phyloP scores from a whole-genome alignment of 257 asterid species.

The Primulina eburnea region DNA sequence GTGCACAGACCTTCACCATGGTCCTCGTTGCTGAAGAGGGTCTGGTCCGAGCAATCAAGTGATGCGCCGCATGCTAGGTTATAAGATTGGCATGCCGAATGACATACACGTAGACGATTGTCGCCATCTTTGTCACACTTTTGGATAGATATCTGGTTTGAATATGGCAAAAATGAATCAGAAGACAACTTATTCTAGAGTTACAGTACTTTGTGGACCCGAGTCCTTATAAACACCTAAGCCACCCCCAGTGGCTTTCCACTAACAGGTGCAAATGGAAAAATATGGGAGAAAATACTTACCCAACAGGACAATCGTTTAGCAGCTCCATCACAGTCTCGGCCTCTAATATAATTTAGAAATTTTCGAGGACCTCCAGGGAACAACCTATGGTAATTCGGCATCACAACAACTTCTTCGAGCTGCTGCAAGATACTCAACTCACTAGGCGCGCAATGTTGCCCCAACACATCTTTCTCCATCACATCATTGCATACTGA shows the following conservation, averaged over 20 bases:
- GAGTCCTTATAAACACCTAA: no score
- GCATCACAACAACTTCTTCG: constrained; percentile 98
- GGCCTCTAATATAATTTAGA: constrained; percentile 78
- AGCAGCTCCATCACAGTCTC: constrained; percentile 95
- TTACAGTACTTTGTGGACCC: background rate
- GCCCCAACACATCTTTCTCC: constrained; percentile 61
- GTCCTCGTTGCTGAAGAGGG: constrained; percentile 79
- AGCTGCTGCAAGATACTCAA: constrained; percentile 86
- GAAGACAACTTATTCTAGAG: background rate
- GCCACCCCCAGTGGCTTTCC: no score
- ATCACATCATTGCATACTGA: constrained; percentile 85
- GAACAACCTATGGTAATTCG: constrained; percentile 88
- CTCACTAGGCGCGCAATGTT: constrained; percentile 96
- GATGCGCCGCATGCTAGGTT: constrained; percentile 97
- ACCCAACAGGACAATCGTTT: constrained; percentile 99
- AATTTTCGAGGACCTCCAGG: constrained; percentile 96
- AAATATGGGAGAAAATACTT: constrained; percentile 29
- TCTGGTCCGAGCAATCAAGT: constrained; percentile 93
- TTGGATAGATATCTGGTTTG: constrained; percentile 85
- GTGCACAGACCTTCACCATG: constrained; percentile 96
- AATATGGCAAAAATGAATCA: background rate
- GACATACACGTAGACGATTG: constrained; percentile 93
- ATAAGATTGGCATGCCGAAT: constrained; percentile 89
- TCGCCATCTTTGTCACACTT: constrained; percentile 89
- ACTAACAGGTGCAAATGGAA: background rate